Percentiles rank a stretch among this genome's conserved stretches.
These are phyloP conservation scores for Pilaira anomala DNA, from an alignment of 192 early-diverging fungal genomes.

Conservation along the genomic window DNA sequence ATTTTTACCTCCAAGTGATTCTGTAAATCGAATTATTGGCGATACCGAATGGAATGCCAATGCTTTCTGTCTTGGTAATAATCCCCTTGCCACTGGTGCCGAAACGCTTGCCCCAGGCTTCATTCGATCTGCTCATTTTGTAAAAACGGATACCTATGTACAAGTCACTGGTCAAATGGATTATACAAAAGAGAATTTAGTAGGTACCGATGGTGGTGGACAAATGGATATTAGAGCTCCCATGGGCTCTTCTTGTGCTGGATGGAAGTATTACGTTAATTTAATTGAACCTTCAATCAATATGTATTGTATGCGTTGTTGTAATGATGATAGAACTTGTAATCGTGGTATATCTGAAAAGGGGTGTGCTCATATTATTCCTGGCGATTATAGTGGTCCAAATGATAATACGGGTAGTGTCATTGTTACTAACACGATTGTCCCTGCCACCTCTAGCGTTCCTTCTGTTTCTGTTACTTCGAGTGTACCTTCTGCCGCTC, in stretches of 20 bases:
- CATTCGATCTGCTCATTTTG: slow-evolving; percentile 41
- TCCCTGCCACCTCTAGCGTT: not conserved
- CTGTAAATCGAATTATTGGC: slow-evolving; percentile 36
- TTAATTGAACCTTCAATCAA: slow-evolving; percentile 39
- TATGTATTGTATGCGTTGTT: slow-evolving; percentile 48
- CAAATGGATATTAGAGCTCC: slow-evolving; percentile 50
- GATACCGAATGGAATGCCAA: slow-evolving; percentile 39
- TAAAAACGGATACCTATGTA: slow-evolving; percentile 32
- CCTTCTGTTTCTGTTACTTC: not conserved
- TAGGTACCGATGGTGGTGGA: slow-evolving; percentile 46
- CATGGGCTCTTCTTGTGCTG: slow-evolving; percentile 40
- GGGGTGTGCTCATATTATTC: slow-evolving; percentile 44
- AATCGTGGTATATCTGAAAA: slow-evolving; percentile 42
- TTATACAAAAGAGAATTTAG: slow-evolving; percentile 33
- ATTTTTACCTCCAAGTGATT: slow-evolving; percentile 39
- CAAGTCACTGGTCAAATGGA: slow-evolving; percentile 54
- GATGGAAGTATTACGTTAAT: slow-evolving; percentile 41
- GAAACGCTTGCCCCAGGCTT: slow-evolving; percentile 37
- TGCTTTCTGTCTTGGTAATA: slow-evolving; percentile 40
- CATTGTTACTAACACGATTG: not conserved
- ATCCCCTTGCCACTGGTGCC: slow-evolving; percentile 40
- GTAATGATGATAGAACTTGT: slow-evolving; percentile 38
- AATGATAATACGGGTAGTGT: not conserved
- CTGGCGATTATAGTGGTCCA: slow-evolving; percentile 46
- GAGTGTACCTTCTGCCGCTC: not conserved